phyloP scores from a whole-genome alignment of 805 yeast species.

The Metschnikowia lachancei region DNA sequence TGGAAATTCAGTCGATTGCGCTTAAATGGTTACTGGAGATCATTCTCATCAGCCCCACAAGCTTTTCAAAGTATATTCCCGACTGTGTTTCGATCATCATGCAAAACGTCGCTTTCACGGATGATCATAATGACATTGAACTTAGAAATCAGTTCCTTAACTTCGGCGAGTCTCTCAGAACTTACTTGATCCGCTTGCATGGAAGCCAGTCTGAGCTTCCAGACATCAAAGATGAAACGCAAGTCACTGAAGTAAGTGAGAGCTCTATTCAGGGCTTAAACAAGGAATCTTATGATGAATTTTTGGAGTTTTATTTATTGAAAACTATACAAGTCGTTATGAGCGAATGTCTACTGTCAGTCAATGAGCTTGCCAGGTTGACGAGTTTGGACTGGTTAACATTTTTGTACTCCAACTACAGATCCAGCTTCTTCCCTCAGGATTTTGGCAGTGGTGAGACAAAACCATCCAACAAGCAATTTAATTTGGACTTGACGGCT shows the following conservation, averaged over 20 bases:
- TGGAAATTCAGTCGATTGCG: slow-evolving; percentile 73
- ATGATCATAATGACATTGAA: slow-evolving; percentile 37
- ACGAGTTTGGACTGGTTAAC: slow-evolving; percentile 89
- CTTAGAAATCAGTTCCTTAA: slow-evolving; percentile 35
- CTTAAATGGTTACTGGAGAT: slow-evolving; percentile 79
- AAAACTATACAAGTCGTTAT: slow-evolving; percentile 70
- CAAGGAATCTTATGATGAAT: slow-evolving; percentile 40
- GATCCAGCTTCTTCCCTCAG: slow-evolving; percentile 31
- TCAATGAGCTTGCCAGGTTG: slow-evolving; percentile 73
- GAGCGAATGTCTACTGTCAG: slow-evolving; percentile 47
- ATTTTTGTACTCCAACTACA: slow-evolving; percentile 68
- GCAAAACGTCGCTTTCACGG: slow-evolving; percentile 36
- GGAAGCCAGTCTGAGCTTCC: slow-evolving; percentile 20
- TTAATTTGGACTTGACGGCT: slow-evolving; percentile 59
- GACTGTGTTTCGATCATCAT: slow-evolving; percentile 68
- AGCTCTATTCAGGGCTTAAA: slow-evolving; percentile 48
- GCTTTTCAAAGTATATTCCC: slow-evolving; percentile 72
- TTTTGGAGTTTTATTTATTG: slow-evolving; percentile 37
- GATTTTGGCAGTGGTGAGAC: slow-evolving; percentile 27
- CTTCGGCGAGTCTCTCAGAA: slow-evolving; percentile 35
- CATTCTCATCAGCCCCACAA: slow-evolving; percentile 68
- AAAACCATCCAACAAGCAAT: slow-evolving; percentile 20
- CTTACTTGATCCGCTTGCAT: slow-evolving; percentile 31
- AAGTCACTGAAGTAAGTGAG: slow-evolving; percentile 46
- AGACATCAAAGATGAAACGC: slow-evolving; percentile 11